Conservation (phyloP, 1,284 basidiomycete genomes). For the Cryptococcus sp. region DNA sequence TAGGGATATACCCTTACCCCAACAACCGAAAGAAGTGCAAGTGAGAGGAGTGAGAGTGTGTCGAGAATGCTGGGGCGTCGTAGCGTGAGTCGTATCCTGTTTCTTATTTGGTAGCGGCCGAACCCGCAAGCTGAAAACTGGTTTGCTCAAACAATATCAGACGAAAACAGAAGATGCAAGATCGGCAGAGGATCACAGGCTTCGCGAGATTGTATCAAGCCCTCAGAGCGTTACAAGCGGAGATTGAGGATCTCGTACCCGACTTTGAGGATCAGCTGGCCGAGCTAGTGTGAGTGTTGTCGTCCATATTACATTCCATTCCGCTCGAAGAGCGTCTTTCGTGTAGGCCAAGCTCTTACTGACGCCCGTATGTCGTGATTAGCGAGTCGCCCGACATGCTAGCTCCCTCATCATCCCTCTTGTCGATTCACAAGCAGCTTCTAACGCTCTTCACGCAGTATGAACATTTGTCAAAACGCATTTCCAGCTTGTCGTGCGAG, state of each 20-base stretch:
- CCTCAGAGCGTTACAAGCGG: constrained; percentile 74
- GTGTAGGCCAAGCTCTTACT: background rate
- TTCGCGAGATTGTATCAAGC: constrained; percentile 72
- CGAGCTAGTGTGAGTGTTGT: constrained; percentile 57
- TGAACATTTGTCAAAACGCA: constrained; percentile 82
- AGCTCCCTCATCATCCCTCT: constrained; percentile 60
- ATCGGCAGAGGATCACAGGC: constrained; percentile 63
- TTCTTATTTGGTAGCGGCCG: background rate
- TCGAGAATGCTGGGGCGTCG: constrained; percentile 71
- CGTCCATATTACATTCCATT: constrained; percentile 2
- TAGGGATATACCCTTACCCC: constrained; percentile 31
- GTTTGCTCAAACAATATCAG: constrained; percentile 52
- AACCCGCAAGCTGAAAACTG: background rate
- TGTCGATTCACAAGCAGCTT: constrained; percentile 72
- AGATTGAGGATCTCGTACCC: constrained; percentile 67
- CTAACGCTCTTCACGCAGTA: constrained; percentile 82
- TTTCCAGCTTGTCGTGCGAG: constrained; percentile 68
- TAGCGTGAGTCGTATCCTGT: constrained; percentile 62
- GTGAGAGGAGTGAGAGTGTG: constrained; percentile 83
- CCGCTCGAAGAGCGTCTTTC: background rate
- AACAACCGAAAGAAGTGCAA: constrained; percentile 65
- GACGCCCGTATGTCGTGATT: background rate
- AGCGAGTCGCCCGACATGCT: constrained; percentile 17
- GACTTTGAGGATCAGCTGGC: constrained; percentile 69
- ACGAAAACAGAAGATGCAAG: constrained; percentile 75